These are phyloP conservation scores for Aspergillus sojae DNA, from an alignment of 2,329 filamentous ascomycete species.

Conservation along the genomic window DNA sequence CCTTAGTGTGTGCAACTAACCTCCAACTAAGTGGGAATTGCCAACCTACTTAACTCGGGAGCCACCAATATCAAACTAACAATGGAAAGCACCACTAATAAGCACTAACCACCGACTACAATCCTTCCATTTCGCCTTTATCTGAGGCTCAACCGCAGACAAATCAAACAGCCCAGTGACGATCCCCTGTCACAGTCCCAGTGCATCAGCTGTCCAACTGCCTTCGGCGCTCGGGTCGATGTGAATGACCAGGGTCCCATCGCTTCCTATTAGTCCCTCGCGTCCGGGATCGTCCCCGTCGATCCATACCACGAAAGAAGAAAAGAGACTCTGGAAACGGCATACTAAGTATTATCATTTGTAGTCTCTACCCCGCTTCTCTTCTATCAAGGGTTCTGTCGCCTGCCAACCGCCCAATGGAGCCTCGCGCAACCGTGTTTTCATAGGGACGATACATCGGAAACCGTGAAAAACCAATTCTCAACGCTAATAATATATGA, in stretches of 20 bases:
- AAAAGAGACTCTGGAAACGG: neutral
- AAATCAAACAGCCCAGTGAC: neutral
- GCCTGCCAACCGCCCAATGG: neutral
- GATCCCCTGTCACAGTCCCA: neutral
- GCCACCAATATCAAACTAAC: neutral
- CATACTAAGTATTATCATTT: neutral
- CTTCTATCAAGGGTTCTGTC: constrained; percentile 2
- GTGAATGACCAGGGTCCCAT: neutral
- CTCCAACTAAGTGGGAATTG: neutral
- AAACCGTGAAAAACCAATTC: neutral
- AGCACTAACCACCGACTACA: neutral
- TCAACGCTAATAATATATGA: constrained; percentile 1
- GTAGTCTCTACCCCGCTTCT: constrained; percentile 8
- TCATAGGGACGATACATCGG: neutral
- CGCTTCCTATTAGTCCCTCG: neutral
- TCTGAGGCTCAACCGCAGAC: constrained; percentile 4
- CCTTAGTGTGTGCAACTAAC: constrained; percentile 1
- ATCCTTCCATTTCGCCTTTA: constrained; percentile 2
- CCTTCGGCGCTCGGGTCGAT: neutral
- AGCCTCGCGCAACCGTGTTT: neutral
- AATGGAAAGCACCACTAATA: neutral
- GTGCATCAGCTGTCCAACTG: neutral
- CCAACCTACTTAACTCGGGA: constrained; percentile 1
- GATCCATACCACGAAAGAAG: constrained; percentile 1
- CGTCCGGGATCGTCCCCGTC: constrained; percentile 4